A percentile compares a stretch with the other conserved stretches of the same genome.
Conservation (phyloP, 2,329 filamentous ascomycete species). For the Alternaria ventricosa region DNA sequence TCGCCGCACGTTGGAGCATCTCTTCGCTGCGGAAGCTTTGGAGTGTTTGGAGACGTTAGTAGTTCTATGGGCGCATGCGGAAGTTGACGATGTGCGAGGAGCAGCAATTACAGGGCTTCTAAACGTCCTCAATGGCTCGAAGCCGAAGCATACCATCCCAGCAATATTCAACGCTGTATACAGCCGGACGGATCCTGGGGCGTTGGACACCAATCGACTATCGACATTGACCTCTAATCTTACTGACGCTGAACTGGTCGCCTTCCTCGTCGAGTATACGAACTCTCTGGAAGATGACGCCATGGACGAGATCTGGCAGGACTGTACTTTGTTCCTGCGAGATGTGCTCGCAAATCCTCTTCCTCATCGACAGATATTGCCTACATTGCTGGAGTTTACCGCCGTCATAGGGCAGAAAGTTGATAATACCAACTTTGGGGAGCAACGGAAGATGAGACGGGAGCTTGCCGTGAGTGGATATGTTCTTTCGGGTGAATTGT, state of each 20-base stretch:
- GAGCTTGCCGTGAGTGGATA: constrained; percentile 76
- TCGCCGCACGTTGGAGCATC: constrained; percentile 84
- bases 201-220: constrained; percentile 78
- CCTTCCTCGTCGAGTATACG: constrained; percentile 90
- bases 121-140: constrained; percentile 87
- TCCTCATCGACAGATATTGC: constrained; percentile 88
- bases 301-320: constrained; percentile 97
- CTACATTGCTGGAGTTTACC: constrained; percentile 85
- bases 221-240: constrained; percentile 89
- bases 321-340: constrained; percentile 88
- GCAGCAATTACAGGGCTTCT: constrained; percentile 81
- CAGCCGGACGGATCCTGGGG: constrained; percentile 84
- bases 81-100: constrained; percentile 59
- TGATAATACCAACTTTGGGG: constrained; percentile 96
- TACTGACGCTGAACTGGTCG: constrained; percentile 80
- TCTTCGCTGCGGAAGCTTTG: constrained; percentile 89
- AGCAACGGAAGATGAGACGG: constrained; percentile 88
- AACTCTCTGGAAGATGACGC: constrained; percentile 92
- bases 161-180: constrained; percentile 97
- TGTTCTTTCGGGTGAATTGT: not conserved
- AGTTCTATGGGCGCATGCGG: constrained; percentile 74
- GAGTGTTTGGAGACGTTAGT: constrained; percentile 93
- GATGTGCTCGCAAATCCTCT: constrained; percentile 94
- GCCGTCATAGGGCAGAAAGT: constrained; percentile 92
- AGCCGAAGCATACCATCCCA: constrained; percentile 89